Conservation (phyloP, 106 monocot genomes). For the Dendrobium huoshanense region DNA sequence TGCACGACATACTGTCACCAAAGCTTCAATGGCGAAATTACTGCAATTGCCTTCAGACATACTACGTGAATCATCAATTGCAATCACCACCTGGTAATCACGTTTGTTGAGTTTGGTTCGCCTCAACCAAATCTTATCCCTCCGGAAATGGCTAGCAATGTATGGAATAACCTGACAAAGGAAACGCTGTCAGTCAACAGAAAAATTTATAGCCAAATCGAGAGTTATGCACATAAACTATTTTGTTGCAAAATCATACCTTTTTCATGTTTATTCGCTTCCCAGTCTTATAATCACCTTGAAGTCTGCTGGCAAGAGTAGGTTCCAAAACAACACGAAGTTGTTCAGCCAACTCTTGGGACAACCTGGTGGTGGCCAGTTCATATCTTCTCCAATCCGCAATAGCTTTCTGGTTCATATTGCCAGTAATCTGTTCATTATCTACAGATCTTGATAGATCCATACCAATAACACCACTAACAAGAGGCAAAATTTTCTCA, state of each 20-base stretch:
- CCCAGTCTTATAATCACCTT: conserved; percentile 94
- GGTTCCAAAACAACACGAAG: conserved; percentile 89
- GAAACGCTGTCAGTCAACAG: neutral
- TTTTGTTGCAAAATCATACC: conserved; percentile 22
- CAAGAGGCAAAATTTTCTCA: conserved; percentile 21
- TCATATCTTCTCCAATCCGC: conserved; percentile 75
- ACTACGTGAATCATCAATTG: conserved; percentile 87
- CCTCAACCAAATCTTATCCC: conserved; percentile 93
- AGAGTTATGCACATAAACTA: neutral
- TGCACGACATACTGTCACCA: conserved; percentile 81
- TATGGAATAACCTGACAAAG: conserved; percentile 74
- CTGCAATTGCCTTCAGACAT: conserved; percentile 85
- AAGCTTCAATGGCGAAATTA: conserved; percentile 66
- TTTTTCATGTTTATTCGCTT: conserved; percentile 98
- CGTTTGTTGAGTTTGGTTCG: conserved; percentile 84
- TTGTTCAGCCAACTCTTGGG: conserved; percentile 81
- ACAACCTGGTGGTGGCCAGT: conserved; percentile 50
- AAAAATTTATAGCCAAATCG: neutral
- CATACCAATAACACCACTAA: neutral
- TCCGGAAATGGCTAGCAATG: conserved; percentile 90
- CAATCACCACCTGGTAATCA: conserved; percentile 91
- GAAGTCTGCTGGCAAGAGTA: conserved; percentile 86
- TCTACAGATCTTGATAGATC: conserved; percentile 14
- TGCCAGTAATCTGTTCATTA: conserved; percentile 23
- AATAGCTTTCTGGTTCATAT: conserved; percentile 26